Evolutionary conservation across 306 rosid species (phyloP).

Genomic region (Luffa acutangula): DNA sequence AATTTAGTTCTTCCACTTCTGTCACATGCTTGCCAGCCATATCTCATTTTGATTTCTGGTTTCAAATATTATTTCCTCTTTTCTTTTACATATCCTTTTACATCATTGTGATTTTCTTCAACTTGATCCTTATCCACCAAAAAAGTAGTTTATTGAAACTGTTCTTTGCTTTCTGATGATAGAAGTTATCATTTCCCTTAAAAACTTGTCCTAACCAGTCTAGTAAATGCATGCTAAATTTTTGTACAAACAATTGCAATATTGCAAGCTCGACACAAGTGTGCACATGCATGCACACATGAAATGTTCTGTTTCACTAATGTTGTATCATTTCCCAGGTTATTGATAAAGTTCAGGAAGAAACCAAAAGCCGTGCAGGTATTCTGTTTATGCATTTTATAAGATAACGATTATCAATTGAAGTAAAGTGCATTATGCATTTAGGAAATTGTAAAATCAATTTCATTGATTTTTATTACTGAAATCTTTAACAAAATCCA

Average conservation of each 20-base stretch:
- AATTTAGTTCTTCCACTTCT: not conserved
- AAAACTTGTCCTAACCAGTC: not conserved
- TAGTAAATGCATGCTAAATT: not conserved
- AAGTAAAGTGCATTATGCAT: not conserved
- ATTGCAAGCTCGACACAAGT: not conserved
- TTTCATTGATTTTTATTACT: not conserved
- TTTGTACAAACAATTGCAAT: not conserved
- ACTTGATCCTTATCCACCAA: not conserved
- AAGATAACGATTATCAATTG: not conserved
- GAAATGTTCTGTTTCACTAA: not conserved
- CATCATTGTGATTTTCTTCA: not conserved
- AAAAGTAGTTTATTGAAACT: not conserved
- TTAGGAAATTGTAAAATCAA: not conserved
- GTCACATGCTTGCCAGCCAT: not conserved
- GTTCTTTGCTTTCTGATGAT: not conserved
- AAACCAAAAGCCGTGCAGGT: constrained; percentile 91
- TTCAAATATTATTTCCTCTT: not conserved
- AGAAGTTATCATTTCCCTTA: not conserved
- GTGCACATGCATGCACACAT: not conserved
- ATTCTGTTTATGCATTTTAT: not conserved
- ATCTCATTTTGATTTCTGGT: not conserved
- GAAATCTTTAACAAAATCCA: not conserved
- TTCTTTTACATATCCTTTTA: not conserved
- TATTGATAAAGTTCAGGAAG: constrained; percentile 98
- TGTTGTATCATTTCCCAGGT: constrained; percentile 38